phyloP scores from a whole-genome alignment of 192 early-diverging fungal species.

The Glomus cerebriforme region DNA sequence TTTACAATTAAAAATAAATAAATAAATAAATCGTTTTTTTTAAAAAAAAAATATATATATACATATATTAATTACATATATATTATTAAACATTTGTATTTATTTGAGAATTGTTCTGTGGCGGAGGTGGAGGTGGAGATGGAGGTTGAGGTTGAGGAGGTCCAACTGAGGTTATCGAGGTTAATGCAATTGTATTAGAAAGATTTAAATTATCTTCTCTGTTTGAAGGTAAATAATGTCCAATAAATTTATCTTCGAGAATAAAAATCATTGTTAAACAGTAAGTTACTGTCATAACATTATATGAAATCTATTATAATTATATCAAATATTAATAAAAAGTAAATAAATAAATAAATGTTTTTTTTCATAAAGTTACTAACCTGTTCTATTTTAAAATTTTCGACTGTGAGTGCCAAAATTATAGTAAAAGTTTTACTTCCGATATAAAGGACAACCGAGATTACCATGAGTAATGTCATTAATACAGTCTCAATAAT shows the following conservation, averaged over 20 bases:
- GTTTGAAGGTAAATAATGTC: not conserved
- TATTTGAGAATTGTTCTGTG: too few species aligned
- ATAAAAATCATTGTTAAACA: not conserved
- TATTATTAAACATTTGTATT: too few species aligned
- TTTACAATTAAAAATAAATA: too few species aligned
- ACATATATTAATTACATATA: too few species aligned
- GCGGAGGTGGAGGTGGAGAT: too few species aligned
- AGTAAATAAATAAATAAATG: too few species aligned
- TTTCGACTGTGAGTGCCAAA: not conserved
- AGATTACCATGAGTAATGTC: not conserved
- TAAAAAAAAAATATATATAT: too few species aligned
- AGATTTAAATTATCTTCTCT: not conserved
- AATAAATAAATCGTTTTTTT: too few species aligned
- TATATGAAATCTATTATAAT: not conserved
- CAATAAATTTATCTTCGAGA: not conserved
- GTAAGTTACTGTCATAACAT: not conserved
- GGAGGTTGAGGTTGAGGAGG: too few species aligned
- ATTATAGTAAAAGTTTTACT: not conserved
- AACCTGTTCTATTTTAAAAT: not conserved
- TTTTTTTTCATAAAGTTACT: not conserved
- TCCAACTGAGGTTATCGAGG: not conserved
- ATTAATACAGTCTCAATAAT: not conserved
- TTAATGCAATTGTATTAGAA: not conserved
- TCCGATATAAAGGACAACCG: not conserved
- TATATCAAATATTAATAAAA: too few species aligned